phyloP scores from a whole-genome alignment of 176 grass and related monocot genomes.

The Zoysia japonica region DNA sequence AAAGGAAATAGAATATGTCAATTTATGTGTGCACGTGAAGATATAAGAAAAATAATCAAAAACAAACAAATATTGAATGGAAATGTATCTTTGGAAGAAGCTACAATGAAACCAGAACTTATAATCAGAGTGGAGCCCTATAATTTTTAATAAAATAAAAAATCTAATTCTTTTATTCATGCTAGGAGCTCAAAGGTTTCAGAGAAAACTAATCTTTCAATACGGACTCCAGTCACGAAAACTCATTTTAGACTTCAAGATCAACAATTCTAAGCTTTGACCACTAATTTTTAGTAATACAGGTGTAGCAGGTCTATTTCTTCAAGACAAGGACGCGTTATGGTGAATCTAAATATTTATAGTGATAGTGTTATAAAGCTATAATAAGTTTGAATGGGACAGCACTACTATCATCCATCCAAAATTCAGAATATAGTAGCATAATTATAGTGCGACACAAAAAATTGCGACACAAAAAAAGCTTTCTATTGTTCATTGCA shows the following conservation, averaged over 20 bases:
- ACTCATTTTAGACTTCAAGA: neutral
- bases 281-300: neutral
- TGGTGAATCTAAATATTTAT: neutral
- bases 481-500: neutral
- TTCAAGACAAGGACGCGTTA: neutral
- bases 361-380: neutral
- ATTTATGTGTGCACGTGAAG: conserved; percentile 11
- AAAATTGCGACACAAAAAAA: neutral
- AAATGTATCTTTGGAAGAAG: neutral
- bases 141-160: neutral
- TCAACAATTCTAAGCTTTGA: neutral
- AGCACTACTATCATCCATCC: neutral
- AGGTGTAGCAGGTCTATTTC: neutral
- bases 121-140: neutral
- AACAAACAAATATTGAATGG: neutral
- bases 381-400: neutral
- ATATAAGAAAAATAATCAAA: conserved; percentile 13
- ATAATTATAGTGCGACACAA: neutral
- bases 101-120: neutral
- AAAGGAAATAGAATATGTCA: conserved; percentile 29
- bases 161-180: neutral
- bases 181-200: neutral
- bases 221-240: neutral
- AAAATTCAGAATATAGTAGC: neutral
- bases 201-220: too few relatives aligned